Evolutionary conservation across 345 rosid genomes (phyloP).

Genomic region (Trapa bicornis): DNA sequence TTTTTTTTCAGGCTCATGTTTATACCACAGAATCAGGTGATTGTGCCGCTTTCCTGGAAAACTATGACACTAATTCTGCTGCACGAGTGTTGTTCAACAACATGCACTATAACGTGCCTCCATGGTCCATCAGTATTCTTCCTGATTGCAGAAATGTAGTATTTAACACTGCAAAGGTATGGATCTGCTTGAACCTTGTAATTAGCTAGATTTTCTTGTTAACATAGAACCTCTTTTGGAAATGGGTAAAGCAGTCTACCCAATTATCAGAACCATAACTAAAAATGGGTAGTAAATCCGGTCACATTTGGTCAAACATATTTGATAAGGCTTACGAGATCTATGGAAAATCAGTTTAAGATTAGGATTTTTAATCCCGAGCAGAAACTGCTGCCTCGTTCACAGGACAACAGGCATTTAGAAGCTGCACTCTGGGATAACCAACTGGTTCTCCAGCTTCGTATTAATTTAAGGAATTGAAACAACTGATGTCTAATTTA

Average conservation of each 20-base stretch:
- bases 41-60: constrained; percentile 93
- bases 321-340: not conserved
- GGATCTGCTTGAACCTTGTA: not conserved
- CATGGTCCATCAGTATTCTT: constrained; percentile 97
- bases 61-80: constrained; percentile 76
- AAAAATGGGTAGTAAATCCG: no score
- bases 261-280: not conserved
- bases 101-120: constrained; percentile 94
- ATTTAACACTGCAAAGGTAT: constrained; percentile 94
- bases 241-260: not conserved
- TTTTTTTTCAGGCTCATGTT: constrained; percentile 51
- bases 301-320: no score
- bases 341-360: not conserved
- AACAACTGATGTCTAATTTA: not conserved
- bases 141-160: constrained; percentile 96
- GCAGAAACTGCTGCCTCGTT: not conserved
- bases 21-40: constrained; percentile 69
- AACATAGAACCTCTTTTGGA: not conserved
- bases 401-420: not conserved
- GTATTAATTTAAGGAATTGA: not conserved
- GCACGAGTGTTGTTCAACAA: constrained; percentile 79
- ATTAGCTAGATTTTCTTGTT: not conserved
- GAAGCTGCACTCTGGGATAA: not conserved
- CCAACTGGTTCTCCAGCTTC: not conserved
- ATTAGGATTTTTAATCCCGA: not conserved